These are phyloP conservation scores for Cryptococcus maquisensis DNA, from an alignment of 1,284 basidiomycete genomes.

Conservation along the genomic window DNA sequence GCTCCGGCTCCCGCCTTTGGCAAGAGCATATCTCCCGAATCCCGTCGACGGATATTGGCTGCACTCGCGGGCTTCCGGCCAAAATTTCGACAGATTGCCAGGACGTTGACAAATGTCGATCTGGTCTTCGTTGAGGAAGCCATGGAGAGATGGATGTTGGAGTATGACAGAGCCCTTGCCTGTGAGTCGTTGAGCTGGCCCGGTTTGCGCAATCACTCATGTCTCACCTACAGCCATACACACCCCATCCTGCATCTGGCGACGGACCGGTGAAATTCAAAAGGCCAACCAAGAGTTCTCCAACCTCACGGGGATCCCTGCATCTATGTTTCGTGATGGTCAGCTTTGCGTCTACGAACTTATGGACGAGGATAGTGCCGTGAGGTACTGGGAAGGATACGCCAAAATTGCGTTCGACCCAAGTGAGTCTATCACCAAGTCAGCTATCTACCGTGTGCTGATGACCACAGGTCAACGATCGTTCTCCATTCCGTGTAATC, in stretches of 20 bases:
- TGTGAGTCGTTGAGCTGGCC: conserved; percentile 26
- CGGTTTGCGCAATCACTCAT: background rate
- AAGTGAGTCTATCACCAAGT: conserved; percentile 37
- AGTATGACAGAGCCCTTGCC: conserved; percentile 93
- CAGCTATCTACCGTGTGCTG: background rate
- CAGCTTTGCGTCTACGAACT: conserved; percentile 94
- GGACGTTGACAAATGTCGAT: conserved; percentile 87
- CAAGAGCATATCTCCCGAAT: conserved; percentile 66
- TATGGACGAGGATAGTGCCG: conserved; percentile 92
- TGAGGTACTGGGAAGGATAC: conserved; percentile 90
- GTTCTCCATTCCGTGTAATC: conserved; percentile 86
- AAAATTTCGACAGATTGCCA: conserved; percentile 87
- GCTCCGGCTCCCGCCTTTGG: conserved; percentile 24
- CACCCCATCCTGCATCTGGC: conserved; percentile 94
- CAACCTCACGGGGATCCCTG: conserved; percentile 38
- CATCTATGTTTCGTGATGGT: conserved; percentile 53
- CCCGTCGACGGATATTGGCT: conserved; percentile 71
- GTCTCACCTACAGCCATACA: conserved; percentile 63
- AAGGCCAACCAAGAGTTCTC: conserved; percentile 82
- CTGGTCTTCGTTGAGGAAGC: conserved; percentile 97
- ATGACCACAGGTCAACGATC: conserved; percentile 51
- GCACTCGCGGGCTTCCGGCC: conserved; percentile 79
- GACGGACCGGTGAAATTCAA: conserved; percentile 96
- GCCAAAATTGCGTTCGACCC: conserved; percentile 88
- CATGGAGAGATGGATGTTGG: conserved; percentile 88